Conservation (phyloP, 148 eudicot species). For the Beta vulgaris region DNA sequence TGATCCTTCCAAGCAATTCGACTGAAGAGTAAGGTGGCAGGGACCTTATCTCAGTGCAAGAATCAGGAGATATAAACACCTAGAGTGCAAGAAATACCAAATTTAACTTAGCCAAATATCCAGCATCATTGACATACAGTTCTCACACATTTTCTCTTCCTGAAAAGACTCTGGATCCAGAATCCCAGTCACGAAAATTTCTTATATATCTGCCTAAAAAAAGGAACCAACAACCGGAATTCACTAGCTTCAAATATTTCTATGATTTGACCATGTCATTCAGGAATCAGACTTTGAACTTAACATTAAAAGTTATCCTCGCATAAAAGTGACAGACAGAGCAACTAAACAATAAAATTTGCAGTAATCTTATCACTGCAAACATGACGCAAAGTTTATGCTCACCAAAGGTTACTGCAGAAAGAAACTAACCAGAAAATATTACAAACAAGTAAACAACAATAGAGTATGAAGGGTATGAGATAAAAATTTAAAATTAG, state of each 20-base stretch:
- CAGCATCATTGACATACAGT: neutral
- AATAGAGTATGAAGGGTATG: neutral
- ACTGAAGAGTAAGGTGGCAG: neutral
- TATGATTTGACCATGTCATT: neutral
- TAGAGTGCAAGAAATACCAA: neutral
- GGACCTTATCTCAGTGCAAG: neutral
- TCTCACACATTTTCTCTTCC: neutral
- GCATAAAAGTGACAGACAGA: neutral
- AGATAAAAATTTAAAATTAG: neutral
- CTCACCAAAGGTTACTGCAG: neutral
- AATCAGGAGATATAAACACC: neutral
- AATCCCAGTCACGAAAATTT: neutral
- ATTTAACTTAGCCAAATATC: neutral
- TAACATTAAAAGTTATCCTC: neutral
- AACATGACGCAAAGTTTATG: neutral
- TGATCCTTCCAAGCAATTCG: neutral
- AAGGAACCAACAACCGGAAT: no score
- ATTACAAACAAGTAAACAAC: neutral
- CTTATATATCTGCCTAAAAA: neutral
- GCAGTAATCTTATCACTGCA: neutral
- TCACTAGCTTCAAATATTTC: neutral
- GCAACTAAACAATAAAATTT: neutral
- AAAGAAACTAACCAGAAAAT: neutral
- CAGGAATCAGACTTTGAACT: neutral
- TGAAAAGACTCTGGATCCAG: neutral